Base-by-base conservation (phyloP, 1,139 yeast species). In the Lodderomyces pseudojiufengensis region DNA sequence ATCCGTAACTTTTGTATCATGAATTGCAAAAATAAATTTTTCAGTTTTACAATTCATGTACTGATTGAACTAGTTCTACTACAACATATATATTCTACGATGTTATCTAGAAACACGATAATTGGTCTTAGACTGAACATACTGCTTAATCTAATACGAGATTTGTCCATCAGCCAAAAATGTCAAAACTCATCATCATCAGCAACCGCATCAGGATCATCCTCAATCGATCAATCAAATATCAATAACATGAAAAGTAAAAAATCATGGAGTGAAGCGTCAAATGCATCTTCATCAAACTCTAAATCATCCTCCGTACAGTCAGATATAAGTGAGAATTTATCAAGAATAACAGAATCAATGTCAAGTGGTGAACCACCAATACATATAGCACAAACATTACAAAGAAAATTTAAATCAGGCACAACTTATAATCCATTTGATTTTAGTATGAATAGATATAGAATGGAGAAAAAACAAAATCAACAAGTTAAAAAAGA, bases 371-470 rank as follows among this genome's bases (percentile, higher is more conserved):
- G 63, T 48, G 43, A 32, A 14, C 41, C 42, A 27, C 63, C 65
- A 8, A 43, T 58, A 14, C 46, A 49, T 18, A 50, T 61, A 15
- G 49, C 49, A 28, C 38, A 41, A 11, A 25, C 34, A 22, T 66
- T 72, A 46, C 58, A 68, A 25, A 69, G 62, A 43, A 58, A 54
- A 33, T 75, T 78, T 49, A 54, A 54, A 9, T 52, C 55, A 4
- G 74, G 73, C 24, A 62, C 69, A 2, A 67, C 73, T 2, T 82
- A 83, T 51, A 86, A 81, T 47, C 90, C 94, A 34, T 83, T 81
- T 61, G 90, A 83, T 58, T 82, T 83, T 46, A 77, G 85, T 29
- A 58, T 74, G 51, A 76, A 78, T 32, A 75, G 73, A 44, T 50
- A 74, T 27, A 61, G 59, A 49, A 62, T 71, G 60, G 66, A 67